Evolutionary conservation across 2,329 filamentous ascomycete genomes (phyloP).

Genomic region (Colletotrichum paranaense): DNA sequence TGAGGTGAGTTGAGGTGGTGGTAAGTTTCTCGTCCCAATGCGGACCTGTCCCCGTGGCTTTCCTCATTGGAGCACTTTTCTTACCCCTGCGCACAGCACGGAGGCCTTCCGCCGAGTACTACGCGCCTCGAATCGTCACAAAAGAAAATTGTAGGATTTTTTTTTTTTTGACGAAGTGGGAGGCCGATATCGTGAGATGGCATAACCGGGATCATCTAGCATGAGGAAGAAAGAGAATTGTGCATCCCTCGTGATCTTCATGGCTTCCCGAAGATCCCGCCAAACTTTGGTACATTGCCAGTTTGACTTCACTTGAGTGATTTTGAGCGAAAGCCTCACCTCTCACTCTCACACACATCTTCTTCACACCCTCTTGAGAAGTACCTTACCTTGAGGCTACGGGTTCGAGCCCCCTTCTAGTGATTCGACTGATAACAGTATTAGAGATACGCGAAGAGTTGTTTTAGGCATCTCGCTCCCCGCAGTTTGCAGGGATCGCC

Average conservation of each 20-base stretch:
- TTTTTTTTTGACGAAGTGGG: neutral
- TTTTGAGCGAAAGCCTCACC: neutral
- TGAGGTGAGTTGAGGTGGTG: neutral
- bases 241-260: constrained; percentile 18
- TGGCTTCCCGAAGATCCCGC: constrained; percentile 34
- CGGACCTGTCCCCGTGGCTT: constrained; percentile 5
- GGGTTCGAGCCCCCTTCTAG: too few relatives aligned
- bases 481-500: constrained; percentile 22
- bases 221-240: neutral
- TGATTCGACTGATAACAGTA: neutral
- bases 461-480: neutral
- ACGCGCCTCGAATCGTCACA: constrained; percentile 23
- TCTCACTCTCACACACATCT: neutral
- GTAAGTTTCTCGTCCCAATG: constrained; percentile 5
- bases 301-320: neutral
- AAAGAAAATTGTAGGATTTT: neutral
- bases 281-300: neutral
- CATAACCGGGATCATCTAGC: constrained; percentile 3
- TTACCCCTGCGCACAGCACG: constrained; percentile 17
- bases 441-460: constrained; percentile 14
- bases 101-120: constrained; percentile 32
- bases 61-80: constrained; percentile 33
- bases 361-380: neutral
- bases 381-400: too few relatives aligned
- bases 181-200: constrained; percentile 13